Evolutionary conservation across 768 basidiomycete species (phyloP).

Genomic region (Galerina marginata): DNA sequence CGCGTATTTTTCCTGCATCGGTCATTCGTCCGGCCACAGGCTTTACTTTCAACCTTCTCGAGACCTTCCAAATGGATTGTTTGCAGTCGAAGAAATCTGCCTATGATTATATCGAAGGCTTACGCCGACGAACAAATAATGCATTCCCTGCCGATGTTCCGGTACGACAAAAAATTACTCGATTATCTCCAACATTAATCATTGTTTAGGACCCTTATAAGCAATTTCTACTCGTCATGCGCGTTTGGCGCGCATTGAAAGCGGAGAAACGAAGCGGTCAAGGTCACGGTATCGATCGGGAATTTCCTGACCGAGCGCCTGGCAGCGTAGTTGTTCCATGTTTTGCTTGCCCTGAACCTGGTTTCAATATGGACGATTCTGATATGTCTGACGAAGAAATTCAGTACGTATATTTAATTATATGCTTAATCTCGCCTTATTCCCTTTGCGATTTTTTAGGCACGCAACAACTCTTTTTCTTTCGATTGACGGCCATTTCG

Average conservation of each 20-base stretch:
- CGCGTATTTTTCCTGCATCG: constrained; percentile 30
- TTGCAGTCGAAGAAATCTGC: constrained; percentile 29
- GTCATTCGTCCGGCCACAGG: constrained; percentile 21
- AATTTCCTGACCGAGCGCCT: constrained; percentile 17
- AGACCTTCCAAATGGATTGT: constrained; percentile 27
- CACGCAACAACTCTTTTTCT: too few species aligned
- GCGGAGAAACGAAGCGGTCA: constrained; percentile 24
- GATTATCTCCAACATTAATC: neutral
- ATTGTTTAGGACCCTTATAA: constrained; percentile 20
- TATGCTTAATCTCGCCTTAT: too few species aligned
- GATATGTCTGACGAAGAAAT: too few species aligned
- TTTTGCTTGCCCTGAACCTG: too few species aligned
- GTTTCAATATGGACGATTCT: too few species aligned
- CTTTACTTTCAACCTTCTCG: constrained; percentile 26
- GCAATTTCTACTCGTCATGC: constrained; percentile 25
- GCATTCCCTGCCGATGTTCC: constrained; percentile 20
- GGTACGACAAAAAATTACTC: constrained; percentile 18
- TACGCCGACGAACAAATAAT: constrained; percentile 26
- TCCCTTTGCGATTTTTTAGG: too few species aligned
- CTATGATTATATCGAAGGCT: constrained; percentile 26
- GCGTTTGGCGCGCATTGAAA: constrained; percentile 24
- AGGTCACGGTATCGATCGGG: constrained; percentile 23
- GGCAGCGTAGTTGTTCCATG: constrained; percentile 26
- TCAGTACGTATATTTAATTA: too few species aligned
- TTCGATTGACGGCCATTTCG: too few species aligned